Evolutionary conservation across 2,329 filamentous ascomycete species (phyloP).

Genomic region (Fusarium protoensiforme): DNA sequence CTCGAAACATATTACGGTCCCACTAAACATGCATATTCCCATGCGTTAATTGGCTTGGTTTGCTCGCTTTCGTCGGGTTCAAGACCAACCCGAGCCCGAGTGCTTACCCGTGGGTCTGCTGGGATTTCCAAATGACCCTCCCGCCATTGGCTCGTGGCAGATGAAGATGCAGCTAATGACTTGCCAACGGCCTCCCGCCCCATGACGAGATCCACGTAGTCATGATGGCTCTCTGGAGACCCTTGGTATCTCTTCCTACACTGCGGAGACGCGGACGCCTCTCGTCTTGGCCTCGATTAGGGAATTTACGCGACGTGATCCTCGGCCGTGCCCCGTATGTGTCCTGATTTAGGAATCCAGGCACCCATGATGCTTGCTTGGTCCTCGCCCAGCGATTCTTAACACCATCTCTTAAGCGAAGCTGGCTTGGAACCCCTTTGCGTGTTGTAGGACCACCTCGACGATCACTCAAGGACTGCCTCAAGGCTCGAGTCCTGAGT

Average conservation of each 20-base stretch:
- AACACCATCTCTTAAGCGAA: neutral
- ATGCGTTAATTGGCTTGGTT: neutral
- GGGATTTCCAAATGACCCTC: conserved; percentile 12
- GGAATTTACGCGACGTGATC: neutral
- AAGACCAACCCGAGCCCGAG: conserved; percentile 29
- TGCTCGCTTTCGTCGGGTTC: conserved; percentile 17
- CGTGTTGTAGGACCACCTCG: neutral
- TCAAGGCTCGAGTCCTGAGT: neutral
- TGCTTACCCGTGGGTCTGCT: conserved; percentile 10
- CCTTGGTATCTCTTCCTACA: neutral
- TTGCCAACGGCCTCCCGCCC: neutral
- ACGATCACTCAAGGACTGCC: neutral
- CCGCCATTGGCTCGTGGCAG: conserved; percentile 20
- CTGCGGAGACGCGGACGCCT: neutral
- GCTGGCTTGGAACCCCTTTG: neutral
- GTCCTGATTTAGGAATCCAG: neutral
- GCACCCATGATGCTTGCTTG: neutral
- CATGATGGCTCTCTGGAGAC: neutral
- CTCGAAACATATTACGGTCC: neutral
- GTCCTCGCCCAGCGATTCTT: neutral
- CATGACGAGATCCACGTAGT: neutral
- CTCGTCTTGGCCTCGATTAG: neutral
- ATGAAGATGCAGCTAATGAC: neutral
- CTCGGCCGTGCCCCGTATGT: neutral
- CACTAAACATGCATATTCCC: neutral